Conservation (phyloP, 2,329 filamentous ascomycete species). For the Calycina herbarum region DNA sequence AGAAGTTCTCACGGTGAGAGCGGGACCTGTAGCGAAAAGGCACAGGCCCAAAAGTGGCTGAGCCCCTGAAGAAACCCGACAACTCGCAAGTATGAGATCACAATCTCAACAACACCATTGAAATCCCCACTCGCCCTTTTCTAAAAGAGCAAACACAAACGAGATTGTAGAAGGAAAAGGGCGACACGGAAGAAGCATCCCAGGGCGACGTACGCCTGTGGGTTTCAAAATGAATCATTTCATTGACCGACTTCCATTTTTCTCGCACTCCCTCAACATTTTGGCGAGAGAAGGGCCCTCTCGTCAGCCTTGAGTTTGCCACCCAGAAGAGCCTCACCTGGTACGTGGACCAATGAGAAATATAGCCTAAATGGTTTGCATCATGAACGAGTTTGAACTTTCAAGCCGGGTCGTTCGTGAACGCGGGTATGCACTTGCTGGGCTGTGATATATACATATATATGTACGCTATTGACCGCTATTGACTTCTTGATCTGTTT, state of each 20-base stretch:
- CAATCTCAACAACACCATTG: neutral
- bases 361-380: neutral
- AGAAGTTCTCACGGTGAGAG: neutral
- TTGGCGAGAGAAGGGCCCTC: neutral
- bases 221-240: neutral
- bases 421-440: slow-evolving; percentile 6
- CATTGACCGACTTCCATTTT: neutral
- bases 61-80: neutral
- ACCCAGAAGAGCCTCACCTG: neutral
- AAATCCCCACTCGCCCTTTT: neutral
- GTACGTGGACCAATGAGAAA: neutral
- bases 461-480: neutral
- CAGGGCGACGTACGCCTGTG: neutral
- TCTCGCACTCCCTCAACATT: neutral
- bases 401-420: neutral
- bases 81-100: neutral
- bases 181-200: neutral
- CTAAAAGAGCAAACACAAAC: neutral
- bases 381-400: neutral
- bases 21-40: neutral
- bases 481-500: neutral
- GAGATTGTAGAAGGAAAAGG: neutral
- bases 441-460: neutral
- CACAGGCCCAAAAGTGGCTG: neutral
- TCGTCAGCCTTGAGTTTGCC: slow-evolving; percentile 1